Evolutionary conservation across 352 stramenopile species (phyloP).

Genomic region (Blastocystis sp.): DNA sequence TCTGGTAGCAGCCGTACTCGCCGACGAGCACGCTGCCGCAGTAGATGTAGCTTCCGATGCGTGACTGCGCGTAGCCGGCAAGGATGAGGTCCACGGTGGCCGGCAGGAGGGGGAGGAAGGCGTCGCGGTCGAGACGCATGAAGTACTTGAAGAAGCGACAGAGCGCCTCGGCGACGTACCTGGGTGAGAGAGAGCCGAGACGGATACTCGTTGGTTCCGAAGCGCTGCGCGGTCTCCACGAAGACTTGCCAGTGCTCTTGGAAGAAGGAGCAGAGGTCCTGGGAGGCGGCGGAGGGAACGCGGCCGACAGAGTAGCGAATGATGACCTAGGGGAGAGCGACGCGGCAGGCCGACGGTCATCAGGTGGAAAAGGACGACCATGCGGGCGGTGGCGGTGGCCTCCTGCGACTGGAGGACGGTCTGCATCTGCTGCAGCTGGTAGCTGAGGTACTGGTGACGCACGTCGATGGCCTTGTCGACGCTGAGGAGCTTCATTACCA

Average conservation of each 20-base stretch:
- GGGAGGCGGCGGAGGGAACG: neutral
- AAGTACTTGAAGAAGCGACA: constrained; percentile 47
- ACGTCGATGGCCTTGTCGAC: neutral
- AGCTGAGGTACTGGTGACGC: neutral
- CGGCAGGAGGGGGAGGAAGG: neutral
- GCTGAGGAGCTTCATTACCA: neutral
- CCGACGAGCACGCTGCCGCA: neutral
- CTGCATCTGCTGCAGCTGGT: neutral
- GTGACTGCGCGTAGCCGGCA: neutral
- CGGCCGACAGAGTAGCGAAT: neutral
- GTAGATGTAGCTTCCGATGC: neutral
- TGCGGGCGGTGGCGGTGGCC: neutral
- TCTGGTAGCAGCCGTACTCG: constrained; percentile 1
- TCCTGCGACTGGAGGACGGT: neutral
- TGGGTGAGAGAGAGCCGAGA: neutral
- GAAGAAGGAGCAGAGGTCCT: neutral
- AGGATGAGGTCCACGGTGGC: neutral
- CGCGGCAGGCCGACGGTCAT: neutral
- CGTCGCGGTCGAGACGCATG: neutral
- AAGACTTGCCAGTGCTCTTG: neutral
- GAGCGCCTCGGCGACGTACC: neutral
- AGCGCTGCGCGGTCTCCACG: neutral
- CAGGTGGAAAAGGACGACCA: neutral
- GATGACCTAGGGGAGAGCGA: neutral
- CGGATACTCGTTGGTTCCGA: neutral